These are phyloP conservation scores for Fraxinus floribunda DNA, from an alignment of 305 asterid genomes.

Conservation along the genomic window DNA sequence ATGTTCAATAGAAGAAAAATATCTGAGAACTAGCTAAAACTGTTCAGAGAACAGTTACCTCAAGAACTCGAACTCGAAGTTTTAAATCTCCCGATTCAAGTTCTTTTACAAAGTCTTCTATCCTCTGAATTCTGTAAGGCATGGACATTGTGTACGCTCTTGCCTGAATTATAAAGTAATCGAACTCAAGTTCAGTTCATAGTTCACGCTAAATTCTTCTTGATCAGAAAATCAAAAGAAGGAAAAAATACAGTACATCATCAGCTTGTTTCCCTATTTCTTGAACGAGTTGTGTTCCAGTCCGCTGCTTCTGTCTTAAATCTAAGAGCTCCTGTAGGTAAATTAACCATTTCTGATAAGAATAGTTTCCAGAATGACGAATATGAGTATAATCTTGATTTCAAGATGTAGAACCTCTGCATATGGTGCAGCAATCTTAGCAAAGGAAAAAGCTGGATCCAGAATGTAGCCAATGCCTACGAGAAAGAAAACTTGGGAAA, in stretches of 20 bases:
- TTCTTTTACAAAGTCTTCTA: constrained; percentile 84
- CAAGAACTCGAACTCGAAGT: constrained; percentile 93
- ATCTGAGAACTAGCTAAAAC: neutral
- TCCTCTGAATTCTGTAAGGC: constrained; percentile 79
- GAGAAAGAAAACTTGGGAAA: constrained; percentile 14
- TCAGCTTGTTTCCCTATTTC: constrained; percentile 82
- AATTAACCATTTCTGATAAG: neutral
- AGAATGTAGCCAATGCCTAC: constrained; percentile 83
- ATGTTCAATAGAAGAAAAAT: neutral
- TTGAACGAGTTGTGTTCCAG: constrained; percentile 67
- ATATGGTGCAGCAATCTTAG: constrained; percentile 90
- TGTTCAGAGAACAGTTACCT: constrained; percentile 42
- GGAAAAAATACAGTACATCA: constrained; percentile 46
- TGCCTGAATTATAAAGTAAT: constrained; percentile 46
- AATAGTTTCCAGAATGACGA: neutral
- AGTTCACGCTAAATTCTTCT: neutral
- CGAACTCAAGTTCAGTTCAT: neutral
- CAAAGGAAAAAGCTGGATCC: constrained; percentile 82
- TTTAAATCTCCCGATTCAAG: constrained; percentile 87
- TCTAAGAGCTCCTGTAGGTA: constrained; percentile 73
- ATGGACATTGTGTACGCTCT: constrained; percentile 75
- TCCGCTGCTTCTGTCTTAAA: constrained; percentile 55
- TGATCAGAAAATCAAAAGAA: neutral
- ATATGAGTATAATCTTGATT: neutral
- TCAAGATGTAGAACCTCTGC: constrained; percentile 58